These are phyloP conservation scores for Geotrichum histeridarum DNA, from an alignment of 1,139 yeast genomes.

Conservation along the genomic window DNA sequence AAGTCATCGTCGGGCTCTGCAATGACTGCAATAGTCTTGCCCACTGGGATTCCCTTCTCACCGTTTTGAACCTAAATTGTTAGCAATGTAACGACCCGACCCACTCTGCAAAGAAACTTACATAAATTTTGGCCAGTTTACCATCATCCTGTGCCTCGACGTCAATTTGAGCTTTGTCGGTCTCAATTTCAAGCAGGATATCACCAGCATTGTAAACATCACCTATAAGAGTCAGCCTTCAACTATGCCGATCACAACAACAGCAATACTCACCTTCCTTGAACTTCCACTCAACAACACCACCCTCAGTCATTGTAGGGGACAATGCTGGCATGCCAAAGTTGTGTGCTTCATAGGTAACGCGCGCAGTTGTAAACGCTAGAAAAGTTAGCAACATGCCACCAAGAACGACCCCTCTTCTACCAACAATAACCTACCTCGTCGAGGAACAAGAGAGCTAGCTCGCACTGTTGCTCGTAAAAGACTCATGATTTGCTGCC, in stretches of 20 bases:
- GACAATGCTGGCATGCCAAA: conserved; percentile 98
- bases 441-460: not conserved
- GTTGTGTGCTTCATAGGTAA: conserved; percentile 44
- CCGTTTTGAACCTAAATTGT: conserved; percentile 50
- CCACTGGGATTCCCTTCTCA: conserved; percentile 74
- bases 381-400: not conserved
- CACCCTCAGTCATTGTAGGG: conserved; percentile 97
- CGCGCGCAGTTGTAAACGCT: conserved; percentile 9
- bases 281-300: conserved; percentile 89
- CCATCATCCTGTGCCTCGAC: conserved; percentile 96
- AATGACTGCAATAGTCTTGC: conserved; percentile 76
- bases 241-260: not conserved
- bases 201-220: conserved; percentile 79
- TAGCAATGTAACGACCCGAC: not conserved
- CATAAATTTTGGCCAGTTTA: conserved; percentile 69
- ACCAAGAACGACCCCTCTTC: conserved; percentile 6
- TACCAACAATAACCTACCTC: conserved; percentile 3
- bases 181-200: conserved; percentile 80
- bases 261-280: conserved; percentile 52
- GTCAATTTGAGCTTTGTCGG: conserved; percentile 89
- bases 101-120: conserved; percentile 8
- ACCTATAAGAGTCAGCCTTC: conserved; percentile 23
- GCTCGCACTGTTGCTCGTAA: conserved; percentile 2
- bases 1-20: conserved; percentile 89
- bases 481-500: not conserved